A percentile compares a stretch with the other conserved stretches of the same genome.
Evolutionary conservation across 1,139 yeast species (phyloP).

Genomic region (Geotrichum siamense): DNA sequence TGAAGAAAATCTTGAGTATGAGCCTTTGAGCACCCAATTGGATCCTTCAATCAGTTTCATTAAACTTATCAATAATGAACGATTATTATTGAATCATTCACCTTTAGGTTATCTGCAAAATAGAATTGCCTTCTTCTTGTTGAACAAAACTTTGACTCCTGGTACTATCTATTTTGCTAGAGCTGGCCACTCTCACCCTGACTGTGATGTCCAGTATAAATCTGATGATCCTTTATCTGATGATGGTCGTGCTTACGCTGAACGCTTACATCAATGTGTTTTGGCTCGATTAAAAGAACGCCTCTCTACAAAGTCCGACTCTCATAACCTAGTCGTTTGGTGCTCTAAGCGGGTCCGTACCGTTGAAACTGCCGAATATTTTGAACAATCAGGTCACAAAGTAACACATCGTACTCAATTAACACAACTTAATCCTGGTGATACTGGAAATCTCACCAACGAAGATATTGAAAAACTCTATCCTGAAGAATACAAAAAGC

Average conservation of each 20-base stretch:
- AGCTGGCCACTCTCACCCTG: conserved; percentile 33
- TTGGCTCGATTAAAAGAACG: conserved; percentile 32
- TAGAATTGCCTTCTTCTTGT: conserved; percentile 78
- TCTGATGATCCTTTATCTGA: conserved; percentile 34
- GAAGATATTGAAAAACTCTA: conserved; percentile 51
- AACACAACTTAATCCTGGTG: conserved; percentile 85
- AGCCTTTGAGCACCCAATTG: conserved; percentile 36
- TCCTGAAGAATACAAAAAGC: conserved; percentile 65
- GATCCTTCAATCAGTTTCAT: conserved; percentile 58
- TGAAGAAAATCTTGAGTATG: conserved; percentile 40
- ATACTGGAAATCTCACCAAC: conserved; percentile 58
- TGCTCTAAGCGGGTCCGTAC: conserved; percentile 85
- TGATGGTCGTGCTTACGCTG: conserved; percentile 36
- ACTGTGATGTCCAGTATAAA: conserved; percentile 28
- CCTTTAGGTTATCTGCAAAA: conserved; percentile 82
- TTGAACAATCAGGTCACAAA: conserved; percentile 27
- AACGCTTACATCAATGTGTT: conserved; percentile 37
- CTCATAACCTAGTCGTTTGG: conserved; percentile 56
- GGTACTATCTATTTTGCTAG: conserved; percentile 88
- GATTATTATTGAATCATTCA: conserved; percentile 69
- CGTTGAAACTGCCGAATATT: conserved; percentile 65
- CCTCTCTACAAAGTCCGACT: conserved; percentile 16
- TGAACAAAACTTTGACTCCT: conserved; percentile 75
- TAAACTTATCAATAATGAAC: conserved; percentile 75
- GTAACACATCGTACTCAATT: conserved; percentile 54